A percentile compares a stretch with the other conserved stretches of the same genome.
Conservation (phyloP, 371 early-diverging fungal species). For the Mortierella sp. region DNA sequence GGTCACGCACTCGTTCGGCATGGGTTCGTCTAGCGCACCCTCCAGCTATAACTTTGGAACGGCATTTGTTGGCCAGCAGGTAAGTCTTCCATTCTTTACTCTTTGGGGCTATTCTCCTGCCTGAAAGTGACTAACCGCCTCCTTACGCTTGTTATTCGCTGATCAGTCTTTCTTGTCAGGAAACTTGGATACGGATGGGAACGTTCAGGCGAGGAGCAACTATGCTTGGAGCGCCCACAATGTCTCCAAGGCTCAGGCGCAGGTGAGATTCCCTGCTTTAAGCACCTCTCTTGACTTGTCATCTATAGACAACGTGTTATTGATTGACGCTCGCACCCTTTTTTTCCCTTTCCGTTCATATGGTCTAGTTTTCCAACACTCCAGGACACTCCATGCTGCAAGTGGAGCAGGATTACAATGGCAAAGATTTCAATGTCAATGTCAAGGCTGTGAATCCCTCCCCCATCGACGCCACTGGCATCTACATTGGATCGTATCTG, state of each 20-base stretch:
- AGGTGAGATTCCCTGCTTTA: too few relatives aligned
- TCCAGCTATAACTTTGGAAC: slow-evolving; percentile 89
- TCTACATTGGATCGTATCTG: slow-evolving; percentile 87
- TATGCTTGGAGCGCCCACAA: slow-evolving; percentile 68
- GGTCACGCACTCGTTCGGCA: slow-evolving; percentile 90
- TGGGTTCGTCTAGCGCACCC: slow-evolving; percentile 87
- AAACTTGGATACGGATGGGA: slow-evolving; percentile 91
- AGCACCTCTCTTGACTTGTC: too few relatives aligned
- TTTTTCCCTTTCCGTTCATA: too few relatives aligned
- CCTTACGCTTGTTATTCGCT: too few relatives aligned
- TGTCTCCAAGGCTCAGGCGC: slow-evolving; percentile 84
- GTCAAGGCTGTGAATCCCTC: slow-evolving; percentile 96
- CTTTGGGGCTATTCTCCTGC: too few relatives aligned
- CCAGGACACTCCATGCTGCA: slow-evolving; percentile 92
- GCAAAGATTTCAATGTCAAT: slow-evolving; percentile 86
- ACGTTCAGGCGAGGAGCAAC: slow-evolving; percentile 77
- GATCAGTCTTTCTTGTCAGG: slow-evolving; percentile 82
- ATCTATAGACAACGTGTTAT: not conserved
- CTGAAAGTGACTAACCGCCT: too few relatives aligned
- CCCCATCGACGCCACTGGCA: slow-evolving; percentile 90
- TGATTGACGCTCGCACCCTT: too few relatives aligned
- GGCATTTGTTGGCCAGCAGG: slow-evolving; percentile 59
- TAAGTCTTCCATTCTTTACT: too few relatives aligned
- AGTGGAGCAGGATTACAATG: slow-evolving; percentile 92
- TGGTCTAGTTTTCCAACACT: slow-evolving; percentile 64